Evolutionary conservation across 192 early-diverging fungal species (phyloP), one percentile per base, ranked within the genome.

Genomic region (Rhizophagus clarus): DNA sequence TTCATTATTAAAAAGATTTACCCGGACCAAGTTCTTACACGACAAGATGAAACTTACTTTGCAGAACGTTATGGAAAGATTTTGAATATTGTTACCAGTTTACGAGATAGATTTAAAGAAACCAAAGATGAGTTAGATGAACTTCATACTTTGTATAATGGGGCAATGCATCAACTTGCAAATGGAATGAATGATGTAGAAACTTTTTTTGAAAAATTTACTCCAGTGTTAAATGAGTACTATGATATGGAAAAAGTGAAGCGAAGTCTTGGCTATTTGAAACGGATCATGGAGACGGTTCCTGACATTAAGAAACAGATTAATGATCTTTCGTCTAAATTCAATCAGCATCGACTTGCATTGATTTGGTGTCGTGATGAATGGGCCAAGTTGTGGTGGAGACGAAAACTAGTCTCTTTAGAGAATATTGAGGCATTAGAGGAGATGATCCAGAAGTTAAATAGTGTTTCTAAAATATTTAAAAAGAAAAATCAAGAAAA

Each of bases 141-240:
- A 10, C 64, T 66, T 66, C 11, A 66, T 31, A 66, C 29, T 66
- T 29, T 66, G 10, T 66, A 66, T 66, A 66, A 66, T 66, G 63
- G 63, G 2, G 31, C 63, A 12, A 10, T 6, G 22, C 63, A 66
- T 66, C 64, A 9, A 66, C 28, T 66, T 66, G 64, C 9, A 31
- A 66, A 66, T 66, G 64, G 64, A 66, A 66, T 66, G 7, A 31
- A 66, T 34, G 64, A 66, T 66, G 64, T 66, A 14, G 64, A 66
- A 34, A 8, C 11, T 34, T 66, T 66, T 66, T 66, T 66, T 66
- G 64, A 66, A 66, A 31, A 66, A 10, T 10, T 66, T 29, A 32
- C 64, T 8, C 64, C 64, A 34, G 64, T 29, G 1, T 34, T 66
- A 10, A 28, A 31, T 29, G 64, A 66, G 1, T 34, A 31, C 28